These are phyloP conservation scores for Pythium oligandrum DNA, from an alignment of 352 stramenopile genomes.

Conservation along the genomic window DNA sequence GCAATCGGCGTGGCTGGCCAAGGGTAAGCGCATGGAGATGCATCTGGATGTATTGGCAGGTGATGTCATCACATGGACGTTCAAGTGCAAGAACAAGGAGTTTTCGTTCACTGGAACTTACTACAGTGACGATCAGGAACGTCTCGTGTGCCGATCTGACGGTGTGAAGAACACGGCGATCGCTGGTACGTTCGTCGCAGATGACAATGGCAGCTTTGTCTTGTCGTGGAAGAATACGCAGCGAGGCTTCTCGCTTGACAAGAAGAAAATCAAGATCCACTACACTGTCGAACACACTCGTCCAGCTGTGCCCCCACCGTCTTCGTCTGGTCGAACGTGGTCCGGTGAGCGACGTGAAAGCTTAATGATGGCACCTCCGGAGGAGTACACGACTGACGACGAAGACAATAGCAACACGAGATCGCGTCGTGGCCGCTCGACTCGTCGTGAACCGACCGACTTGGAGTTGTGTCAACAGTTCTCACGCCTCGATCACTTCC, in stretches of 20 bases:
- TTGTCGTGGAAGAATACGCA: conserved; percentile 73
- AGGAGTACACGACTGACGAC: too few relatives aligned
- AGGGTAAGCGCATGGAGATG: conserved; percentile 74
- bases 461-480: conserved; percentile 52
- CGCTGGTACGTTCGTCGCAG: conserved; percentile 36
- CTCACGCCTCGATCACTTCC: conserved; percentile 43
- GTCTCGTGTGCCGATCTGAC: conserved; percentile 44
- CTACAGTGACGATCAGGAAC: conserved; percentile 48
- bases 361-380: too few relatives aligned
- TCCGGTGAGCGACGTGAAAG: too few relatives aligned
- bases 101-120: conserved; percentile 61
- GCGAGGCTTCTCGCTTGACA: conserved; percentile 55
- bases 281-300: conserved; percentile 55
- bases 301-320: conserved; percentile 10
- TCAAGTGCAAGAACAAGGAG: conserved; percentile 47
- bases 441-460: conserved; percentile 25
- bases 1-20: conserved; percentile 25
- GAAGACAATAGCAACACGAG: too few relatives aligned
- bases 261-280: conserved; percentile 51
- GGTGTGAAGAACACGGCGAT: conserved; percentile 67
- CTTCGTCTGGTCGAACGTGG: too few relatives aligned
- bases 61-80: conserved; percentile 62
- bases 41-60: conserved; percentile 67
- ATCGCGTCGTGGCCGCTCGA: too few relatives aligned
- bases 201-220: conserved; percentile 65